Percentiles rank a stretch among this genome's conserved stretches.
Evolutionary conservation across 2,329 filamentous ascomycete genomes (phyloP).

Genomic region (Harringtonia lauricola): DNA sequence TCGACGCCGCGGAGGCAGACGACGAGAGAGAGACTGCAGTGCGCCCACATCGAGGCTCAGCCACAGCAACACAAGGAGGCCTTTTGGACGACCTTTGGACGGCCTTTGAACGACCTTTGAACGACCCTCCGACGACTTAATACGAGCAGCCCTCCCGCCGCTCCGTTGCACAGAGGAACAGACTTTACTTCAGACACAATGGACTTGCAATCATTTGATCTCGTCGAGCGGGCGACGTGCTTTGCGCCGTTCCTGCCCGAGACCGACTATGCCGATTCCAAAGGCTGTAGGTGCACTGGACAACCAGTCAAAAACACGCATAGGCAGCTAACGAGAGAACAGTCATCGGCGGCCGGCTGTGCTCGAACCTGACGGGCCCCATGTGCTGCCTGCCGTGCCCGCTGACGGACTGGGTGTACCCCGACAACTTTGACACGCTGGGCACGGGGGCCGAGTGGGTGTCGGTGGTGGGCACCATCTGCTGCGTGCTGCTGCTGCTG

Average conservation of each 20-base stretch:
- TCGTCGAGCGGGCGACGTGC: background rate
- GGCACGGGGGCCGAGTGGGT: slow-evolving; percentile 69
- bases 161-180: no score
- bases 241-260: slow-evolving; percentile 7
- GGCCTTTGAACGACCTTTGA: no score
- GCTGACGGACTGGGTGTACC: slow-evolving; percentile 64
- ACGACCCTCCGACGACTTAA: no score
- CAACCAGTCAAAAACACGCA: no score
- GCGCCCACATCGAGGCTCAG: no score
- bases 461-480: slow-evolving; percentile 61
- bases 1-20: no score
- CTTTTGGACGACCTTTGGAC: no score
- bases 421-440: slow-evolving; percentile 46
- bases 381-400: slow-evolving; percentile 88
- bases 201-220: background rate
- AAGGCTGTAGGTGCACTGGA: slow-evolving; percentile 7
- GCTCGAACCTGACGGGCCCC: slow-evolving; percentile 36
- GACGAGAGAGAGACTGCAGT: no score
- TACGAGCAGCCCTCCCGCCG: no score
- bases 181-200: background rate
- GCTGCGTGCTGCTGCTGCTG: slow-evolving; percentile 63
- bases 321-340: no score
- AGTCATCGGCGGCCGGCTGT: slow-evolving; percentile 38
- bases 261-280: slow-evolving; percentile 8
- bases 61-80: no score